Base-by-base conservation (phyloP, 805 yeast species). In the Soucietia sequanensis region DNA sequence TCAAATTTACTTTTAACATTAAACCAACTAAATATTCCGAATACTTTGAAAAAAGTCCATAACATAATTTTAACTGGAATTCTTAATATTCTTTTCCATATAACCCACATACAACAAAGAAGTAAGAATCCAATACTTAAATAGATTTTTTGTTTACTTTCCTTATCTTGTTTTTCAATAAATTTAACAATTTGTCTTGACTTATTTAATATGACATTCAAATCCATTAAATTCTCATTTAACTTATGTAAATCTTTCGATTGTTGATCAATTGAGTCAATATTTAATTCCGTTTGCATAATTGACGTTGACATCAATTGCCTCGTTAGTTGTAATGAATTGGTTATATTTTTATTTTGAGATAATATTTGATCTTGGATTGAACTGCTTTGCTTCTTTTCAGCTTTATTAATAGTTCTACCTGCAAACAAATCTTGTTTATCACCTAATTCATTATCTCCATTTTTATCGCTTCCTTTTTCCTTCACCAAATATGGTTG, bases 161-260 rank as follows among this genome's bases (percentile, higher is more conserved):
- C 54, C 34, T 64, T 59, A 43, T 76, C 78, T 34, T 76, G 72
- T 43, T 70, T 72, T 41, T 76, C 78, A 27, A 76, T 75, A 31
- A 70, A 65, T 42, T 62, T 65, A 26, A 76, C 78, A 26, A 76
- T 62, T 16, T 64, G 63, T 30, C 62, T 65, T 1, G 79, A 70
- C 34, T 58, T 65, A 31, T 54, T 45, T 23, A 76, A 49, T 6
- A 75, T 48, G 24, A 58, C 61, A 15, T 62, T 64, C 48, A 76
- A 70, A 30, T 58, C 57, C 9, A 54, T 35, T 44, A 72, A 65
- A 32, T 67, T 65, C 10, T 64, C 63, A 35, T 75, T 68, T 36
- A 75, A 55, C 7, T 50, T 44, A 9, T 54, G 36, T 36, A 76
- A 52, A 24, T 68, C 70, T 19, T 63, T 50, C 0, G 76, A 59